These are phyloP conservation scores for Lithohypha guttulata DNA, from an alignment of 2,329 filamentous ascomycete species.

Conservation along the genomic window DNA sequence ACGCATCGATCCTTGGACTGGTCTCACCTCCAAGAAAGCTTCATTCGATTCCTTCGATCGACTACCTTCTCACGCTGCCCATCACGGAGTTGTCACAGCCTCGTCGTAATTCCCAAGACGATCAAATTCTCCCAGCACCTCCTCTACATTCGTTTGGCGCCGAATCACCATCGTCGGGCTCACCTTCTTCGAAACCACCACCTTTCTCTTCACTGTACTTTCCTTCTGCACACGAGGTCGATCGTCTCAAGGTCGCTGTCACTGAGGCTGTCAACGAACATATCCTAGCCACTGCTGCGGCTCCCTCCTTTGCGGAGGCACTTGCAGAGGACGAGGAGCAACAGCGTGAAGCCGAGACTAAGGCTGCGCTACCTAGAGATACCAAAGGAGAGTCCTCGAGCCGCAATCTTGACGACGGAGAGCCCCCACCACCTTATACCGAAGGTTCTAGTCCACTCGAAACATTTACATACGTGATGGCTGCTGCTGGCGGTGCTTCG, in stretches of 20 bases:
- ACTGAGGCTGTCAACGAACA: slow-evolving; percentile 39
- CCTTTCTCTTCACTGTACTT: slow-evolving; percentile 56
- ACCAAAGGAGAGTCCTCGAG: slow-evolving; percentile 64
- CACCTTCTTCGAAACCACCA: slow-evolving; percentile 46
- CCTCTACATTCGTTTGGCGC: slow-evolving; percentile 30
- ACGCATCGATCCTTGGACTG: slow-evolving; percentile 10
- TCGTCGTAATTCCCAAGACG: slow-evolving; percentile 30
- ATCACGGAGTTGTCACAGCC: slow-evolving; percentile 34
- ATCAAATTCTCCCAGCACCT: slow-evolving; percentile 29
- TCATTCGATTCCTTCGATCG: slow-evolving; percentile 9
- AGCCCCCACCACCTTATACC: slow-evolving; percentile 91
- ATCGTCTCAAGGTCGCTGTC: slow-evolving; percentile 31
- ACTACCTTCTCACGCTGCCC: slow-evolving; percentile 21
- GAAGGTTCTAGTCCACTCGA: slow-evolving; percentile 88
- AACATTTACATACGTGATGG: slow-evolving; percentile 95
- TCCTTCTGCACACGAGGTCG: slow-evolving; percentile 31
- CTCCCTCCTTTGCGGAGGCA: slow-evolving; percentile 41
- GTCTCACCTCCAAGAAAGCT: slow-evolving; percentile 10
- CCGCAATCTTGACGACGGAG: slow-evolving; percentile 66
- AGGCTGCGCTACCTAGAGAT: slow-evolving; percentile 71
- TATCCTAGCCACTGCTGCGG: slow-evolving; percentile 41
- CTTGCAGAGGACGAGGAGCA: slow-evolving; percentile 35
- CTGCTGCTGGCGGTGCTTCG: slow-evolving; percentile 87
- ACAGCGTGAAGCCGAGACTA: slow-evolving; percentile 57
- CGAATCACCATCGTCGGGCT: slow-evolving; percentile 36